phyloP scores from a whole-genome alignment of 1,139 yeast genomes.

The Kluyveromyces marxianus region DNA sequence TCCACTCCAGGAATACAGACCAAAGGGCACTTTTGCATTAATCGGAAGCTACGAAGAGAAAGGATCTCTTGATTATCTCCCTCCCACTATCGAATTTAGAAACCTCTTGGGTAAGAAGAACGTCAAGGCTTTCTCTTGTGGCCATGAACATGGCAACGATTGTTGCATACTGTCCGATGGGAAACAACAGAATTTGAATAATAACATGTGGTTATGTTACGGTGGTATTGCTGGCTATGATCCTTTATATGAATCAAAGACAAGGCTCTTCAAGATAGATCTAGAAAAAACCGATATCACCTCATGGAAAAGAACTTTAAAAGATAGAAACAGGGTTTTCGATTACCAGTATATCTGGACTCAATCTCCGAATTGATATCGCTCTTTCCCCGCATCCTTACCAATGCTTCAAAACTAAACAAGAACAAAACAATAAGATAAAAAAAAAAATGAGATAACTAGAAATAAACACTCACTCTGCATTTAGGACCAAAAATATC shows the following conservation, averaged over 20 bases:
- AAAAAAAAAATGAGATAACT: too few relatives aligned
- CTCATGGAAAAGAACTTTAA: conserved; percentile 47
- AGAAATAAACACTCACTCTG: too few relatives aligned
- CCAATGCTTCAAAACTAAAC: too few relatives aligned
- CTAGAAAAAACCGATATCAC: conserved; percentile 34
- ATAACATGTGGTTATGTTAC: conserved; percentile 45
- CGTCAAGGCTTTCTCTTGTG: conserved; percentile 40
- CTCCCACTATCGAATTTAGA: conserved; percentile 11
- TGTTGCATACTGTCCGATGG: conserved; percentile 36
- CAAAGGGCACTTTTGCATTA: conserved; percentile 40
- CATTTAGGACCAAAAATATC: too few relatives aligned
- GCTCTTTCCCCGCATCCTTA: too few relatives aligned
- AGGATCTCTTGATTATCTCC: conserved; percentile 36
- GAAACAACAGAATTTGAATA: not conserved
- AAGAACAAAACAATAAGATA: too few relatives aligned
- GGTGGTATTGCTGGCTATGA: conserved; percentile 41
- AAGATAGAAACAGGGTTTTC: conserved; percentile 25
- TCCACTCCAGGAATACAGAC: conserved; percentile 48
- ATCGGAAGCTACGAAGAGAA: conserved; percentile 45
- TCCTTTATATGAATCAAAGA: conserved; percentile 38
- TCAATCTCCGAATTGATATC: not conserved
- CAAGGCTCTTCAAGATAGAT: conserved; percentile 41
- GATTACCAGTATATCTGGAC: conserved; percentile 27
- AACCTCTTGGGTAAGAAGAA: conserved; percentile 15
- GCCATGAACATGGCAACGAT: conserved; percentile 51